phyloP scores from a whole-genome alignment of 2,329 filamentous ascomycete species.

The Ophiostoma pallidulum region DNA sequence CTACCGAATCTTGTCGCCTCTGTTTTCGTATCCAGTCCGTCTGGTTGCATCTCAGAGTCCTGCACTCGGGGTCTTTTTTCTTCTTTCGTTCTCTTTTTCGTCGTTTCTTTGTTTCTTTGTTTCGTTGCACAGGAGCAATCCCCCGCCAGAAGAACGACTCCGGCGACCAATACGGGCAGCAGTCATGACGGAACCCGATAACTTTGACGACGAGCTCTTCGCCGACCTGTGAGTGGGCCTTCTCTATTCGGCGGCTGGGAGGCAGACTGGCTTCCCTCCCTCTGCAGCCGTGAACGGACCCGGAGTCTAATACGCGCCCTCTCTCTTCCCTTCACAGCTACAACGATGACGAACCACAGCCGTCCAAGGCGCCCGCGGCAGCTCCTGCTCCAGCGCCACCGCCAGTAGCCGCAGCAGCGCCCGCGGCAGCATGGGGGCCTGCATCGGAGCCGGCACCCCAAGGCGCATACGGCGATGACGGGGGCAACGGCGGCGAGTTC shows the following conservation, averaged over 20 bases:
- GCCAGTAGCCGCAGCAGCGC: not conserved
- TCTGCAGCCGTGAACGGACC: not conserved
- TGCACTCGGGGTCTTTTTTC: too few relatives aligned
- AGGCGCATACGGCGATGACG: constrained; percentile 21
- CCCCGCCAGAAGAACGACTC: too few relatives aligned
- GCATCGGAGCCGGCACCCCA: constrained; percentile 17
- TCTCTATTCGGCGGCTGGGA: too few relatives aligned
- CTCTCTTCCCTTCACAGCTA: too few relatives aligned
- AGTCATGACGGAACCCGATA: constrained; percentile 63
- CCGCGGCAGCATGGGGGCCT: not conserved
- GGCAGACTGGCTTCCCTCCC: too few relatives aligned
- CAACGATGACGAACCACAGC: constrained; percentile 48
- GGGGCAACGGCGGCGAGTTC: constrained; percentile 13
- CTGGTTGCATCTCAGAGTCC: too few relatives aligned
- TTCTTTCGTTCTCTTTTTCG: too few relatives aligned
- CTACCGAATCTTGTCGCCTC: too few relatives aligned
- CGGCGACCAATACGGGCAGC: too few relatives aligned
- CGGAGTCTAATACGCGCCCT: not conserved
- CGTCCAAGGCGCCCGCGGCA: constrained; percentile 19
- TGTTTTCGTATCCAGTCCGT: too few relatives aligned
- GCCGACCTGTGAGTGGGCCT: constrained; percentile 65
- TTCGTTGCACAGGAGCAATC: too few relatives aligned
- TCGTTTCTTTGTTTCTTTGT: too few relatives aligned
- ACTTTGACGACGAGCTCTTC: constrained; percentile 82
- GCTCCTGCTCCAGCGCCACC: constrained; percentile 13